Evolutionary conservation across 2,329 filamentous ascomycete species (phyloP).

Genomic region (Pyrenochaeta sp.): DNA sequence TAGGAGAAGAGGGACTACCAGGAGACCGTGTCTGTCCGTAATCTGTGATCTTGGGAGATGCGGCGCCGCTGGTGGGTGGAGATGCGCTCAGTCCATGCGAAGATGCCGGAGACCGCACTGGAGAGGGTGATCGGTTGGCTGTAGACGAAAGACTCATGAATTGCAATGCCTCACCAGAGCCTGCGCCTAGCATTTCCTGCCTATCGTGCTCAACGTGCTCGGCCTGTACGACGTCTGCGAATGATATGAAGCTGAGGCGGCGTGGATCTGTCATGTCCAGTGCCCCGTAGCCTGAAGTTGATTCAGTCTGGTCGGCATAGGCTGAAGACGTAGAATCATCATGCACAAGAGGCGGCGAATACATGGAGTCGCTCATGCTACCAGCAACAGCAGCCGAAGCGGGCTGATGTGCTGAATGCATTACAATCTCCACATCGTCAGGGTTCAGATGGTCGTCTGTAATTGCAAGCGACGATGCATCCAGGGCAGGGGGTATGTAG

Average conservation of each 20-base stretch:
- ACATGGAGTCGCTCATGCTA: conserved; percentile 44
- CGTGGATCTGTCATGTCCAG: conserved; percentile 81
- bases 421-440: conserved; percentile 92
- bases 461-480: conserved; percentile 90
- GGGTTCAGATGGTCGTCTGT: conserved; percentile 86
- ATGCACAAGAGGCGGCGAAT: conserved; percentile 43
- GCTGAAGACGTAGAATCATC: conserved; percentile 38
- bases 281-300: conserved; percentile 76
- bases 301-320: conserved; percentile 37
- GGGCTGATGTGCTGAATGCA: conserved; percentile 82
- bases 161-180: conserved; percentile 69
- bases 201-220: conserved; percentile 76
- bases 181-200: conserved; percentile 29
- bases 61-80: conserved; percentile 78
- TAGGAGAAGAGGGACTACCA: conserved; percentile 65
- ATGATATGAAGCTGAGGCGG: conserved; percentile 92
- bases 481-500: conserved; percentile 88
- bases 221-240: conserved; percentile 91
- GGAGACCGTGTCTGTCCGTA: conserved; percentile 68
- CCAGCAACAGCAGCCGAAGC: conserved; percentile 70
- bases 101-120: conserved; percentile 79
- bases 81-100: conserved; percentile 74
- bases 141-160: conserved; percentile 72
- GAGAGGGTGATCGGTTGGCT: conserved; percentile 75
- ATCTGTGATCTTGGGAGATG: conserved; percentile 76